Conservation (phyloP, 352 stramenopile species). For the Globisporangium paddicum region DNA sequence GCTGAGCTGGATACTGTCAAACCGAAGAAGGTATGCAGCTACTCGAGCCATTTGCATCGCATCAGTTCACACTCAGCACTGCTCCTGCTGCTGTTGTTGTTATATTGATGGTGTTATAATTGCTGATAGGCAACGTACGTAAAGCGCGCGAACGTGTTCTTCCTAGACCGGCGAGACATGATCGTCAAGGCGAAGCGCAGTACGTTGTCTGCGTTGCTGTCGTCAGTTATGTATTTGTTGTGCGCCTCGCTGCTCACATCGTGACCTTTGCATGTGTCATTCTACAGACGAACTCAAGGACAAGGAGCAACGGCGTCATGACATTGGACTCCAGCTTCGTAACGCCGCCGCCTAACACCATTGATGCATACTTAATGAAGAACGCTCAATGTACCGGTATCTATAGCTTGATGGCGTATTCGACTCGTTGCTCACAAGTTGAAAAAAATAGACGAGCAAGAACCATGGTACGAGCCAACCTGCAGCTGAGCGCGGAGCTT, state of each 20-base stretch:
- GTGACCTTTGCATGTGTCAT: too few relatives aligned
- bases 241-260: too few relatives aligned
- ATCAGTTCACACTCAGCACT: neutral
- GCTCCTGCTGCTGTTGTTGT: neutral
- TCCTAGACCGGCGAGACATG: slow-evolving; percentile 58
- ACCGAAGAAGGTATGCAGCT: slow-evolving; percentile 48
- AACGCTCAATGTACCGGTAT: neutral
- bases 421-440: too few relatives aligned
- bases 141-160: slow-evolving; percentile 70
- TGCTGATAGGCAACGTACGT: slow-evolving; percentile 50
- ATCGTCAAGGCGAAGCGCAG: slow-evolving; percentile 67
- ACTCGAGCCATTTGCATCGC: neutral
- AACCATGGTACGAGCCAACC: slow-evolving; percentile 69
- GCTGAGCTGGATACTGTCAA: slow-evolving; percentile 63
- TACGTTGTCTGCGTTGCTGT: slow-evolving; percentile 14
- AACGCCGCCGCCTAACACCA: neutral
- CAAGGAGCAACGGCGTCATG: slow-evolving; percentile 52
- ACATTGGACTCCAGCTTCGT: slow-evolving; percentile 53
- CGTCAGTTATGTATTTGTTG: too few relatives aligned
- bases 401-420: neutral
- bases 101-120: slow-evolving; percentile 15
- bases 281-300: slow-evolving; percentile 54
- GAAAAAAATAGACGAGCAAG: neutral
- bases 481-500: slow-evolving; percentile 56
- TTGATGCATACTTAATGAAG: neutral